Conservation (phyloP, 1,139 yeast genomes). For the Hyphopichia wangnamkhiaoensis region DNA sequence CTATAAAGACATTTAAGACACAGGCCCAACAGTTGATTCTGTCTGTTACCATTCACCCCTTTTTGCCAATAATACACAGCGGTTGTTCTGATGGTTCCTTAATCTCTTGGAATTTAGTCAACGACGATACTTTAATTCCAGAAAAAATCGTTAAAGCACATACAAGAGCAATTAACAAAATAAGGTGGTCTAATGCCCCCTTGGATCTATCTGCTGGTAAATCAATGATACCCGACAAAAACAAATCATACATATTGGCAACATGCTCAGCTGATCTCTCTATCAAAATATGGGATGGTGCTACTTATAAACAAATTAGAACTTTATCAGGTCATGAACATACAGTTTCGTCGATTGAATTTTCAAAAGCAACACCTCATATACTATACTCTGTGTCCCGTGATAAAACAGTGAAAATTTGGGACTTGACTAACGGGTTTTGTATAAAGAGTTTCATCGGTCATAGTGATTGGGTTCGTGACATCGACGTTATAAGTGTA, state of each 20-base stretch:
- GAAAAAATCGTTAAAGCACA: conserved; percentile 74
- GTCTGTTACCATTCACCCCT: conserved; percentile 71
- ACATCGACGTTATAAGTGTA: conserved; percentile 46
- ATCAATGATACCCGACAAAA: conserved; percentile 6
- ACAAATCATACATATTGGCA: conserved; percentile 36
- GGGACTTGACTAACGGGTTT: conserved; percentile 77
- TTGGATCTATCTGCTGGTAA: conserved; percentile 22
- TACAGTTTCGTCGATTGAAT: conserved; percentile 67
- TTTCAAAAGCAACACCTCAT: conserved; percentile 41
- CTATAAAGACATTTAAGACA: conserved; percentile 51
- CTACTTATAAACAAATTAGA: conserved; percentile 55
- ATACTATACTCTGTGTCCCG: conserved; percentile 71
- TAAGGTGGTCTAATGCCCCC: conserved; percentile 53
- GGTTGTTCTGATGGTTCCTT: conserved; percentile 78
- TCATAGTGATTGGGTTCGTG: conserved; percentile 89
- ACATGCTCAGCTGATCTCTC: conserved; percentile 76
- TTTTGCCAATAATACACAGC: conserved; percentile 61
- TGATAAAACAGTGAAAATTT: conserved; percentile 69
- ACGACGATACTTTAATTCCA: conserved; percentile 64
- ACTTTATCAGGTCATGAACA: conserved; percentile 90
- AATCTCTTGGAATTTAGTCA: conserved; percentile 65
- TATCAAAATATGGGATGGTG: conserved; percentile 70
- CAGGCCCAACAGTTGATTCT: conserved; percentile 61
- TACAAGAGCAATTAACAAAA: conserved; percentile 64
- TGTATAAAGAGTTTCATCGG: conserved; percentile 68